phyloP scores from a whole-genome alignment of 192 early-diverging fungal species.

The Entomortierella beljakovae region DNA sequence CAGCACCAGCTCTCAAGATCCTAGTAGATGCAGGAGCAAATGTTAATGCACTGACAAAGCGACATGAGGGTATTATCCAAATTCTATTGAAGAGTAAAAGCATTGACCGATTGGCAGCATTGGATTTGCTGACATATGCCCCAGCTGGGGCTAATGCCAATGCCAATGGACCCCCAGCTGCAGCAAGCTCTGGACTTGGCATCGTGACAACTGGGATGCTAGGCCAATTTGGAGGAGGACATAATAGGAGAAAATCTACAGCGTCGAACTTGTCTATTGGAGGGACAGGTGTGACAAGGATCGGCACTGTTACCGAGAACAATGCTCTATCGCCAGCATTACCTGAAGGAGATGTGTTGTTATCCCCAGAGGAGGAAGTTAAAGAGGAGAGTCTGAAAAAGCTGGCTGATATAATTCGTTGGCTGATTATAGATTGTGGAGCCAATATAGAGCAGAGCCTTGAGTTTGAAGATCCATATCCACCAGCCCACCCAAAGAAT shows the following conservation, averaged over 20 bases:
- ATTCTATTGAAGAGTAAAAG: slow-evolving; percentile 52
- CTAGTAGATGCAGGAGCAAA: slow-evolving; percentile 51
- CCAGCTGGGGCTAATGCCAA: background rate
- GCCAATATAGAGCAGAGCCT: slow-evolving; percentile 28
- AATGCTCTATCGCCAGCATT: background rate
- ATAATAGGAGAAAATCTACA: slow-evolving; percentile 27
- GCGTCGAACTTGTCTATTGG: slow-evolving; percentile 20
- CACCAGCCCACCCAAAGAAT: slow-evolving; percentile 42
- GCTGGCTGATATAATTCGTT: slow-evolving; percentile 44
- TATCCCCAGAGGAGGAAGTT: slow-evolving; percentile 47
- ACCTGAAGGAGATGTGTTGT: slow-evolving; percentile 11
- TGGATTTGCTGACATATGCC: slow-evolving; percentile 9
- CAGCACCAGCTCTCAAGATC: slow-evolving; percentile 52
- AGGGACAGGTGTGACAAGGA: slow-evolving; percentile 8
- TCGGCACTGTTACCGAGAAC: slow-evolving; percentile 35
- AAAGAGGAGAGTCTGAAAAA: slow-evolving; percentile 47
- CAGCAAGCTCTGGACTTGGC: slow-evolving; percentile 19
- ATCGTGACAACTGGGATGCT: too few relatives aligned
- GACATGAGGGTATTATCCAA: slow-evolving; percentile 41
- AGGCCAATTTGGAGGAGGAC: slow-evolving; percentile 25
- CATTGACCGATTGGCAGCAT: slow-evolving; percentile 42
- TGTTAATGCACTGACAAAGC: slow-evolving; percentile 47
- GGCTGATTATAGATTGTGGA: slow-evolving; percentile 44
- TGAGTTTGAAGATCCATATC: slow-evolving; percentile 36
- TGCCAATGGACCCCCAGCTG: slow-evolving; percentile 2